Evolutionary conservation across 2,329 filamentous ascomycete genomes (phyloP), one percentile per base, ranked within the genome.

Genomic region (Albifimbria verrucaria): DNA sequence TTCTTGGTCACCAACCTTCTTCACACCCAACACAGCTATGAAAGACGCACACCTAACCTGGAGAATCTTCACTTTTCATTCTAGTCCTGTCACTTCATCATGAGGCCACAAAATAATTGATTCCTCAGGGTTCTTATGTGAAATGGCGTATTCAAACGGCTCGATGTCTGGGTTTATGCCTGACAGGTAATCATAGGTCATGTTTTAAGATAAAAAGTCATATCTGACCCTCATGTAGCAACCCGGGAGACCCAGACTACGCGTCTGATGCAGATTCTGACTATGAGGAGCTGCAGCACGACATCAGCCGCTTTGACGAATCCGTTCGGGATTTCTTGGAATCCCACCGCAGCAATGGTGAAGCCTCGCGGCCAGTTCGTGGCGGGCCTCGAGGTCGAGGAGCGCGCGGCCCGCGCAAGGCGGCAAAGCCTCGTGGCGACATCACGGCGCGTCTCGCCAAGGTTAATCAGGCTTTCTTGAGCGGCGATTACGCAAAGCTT

Each of bases 391-490:
- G 65, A 23, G 65, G 62, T 18, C 62, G 63, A 51, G 63, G 72
- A 24, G 53, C 66, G 45, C 68, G 74, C 15, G 80, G 80, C 7
- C 80, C 79, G 23, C 74, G 81, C 18, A 83, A 85, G 65, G 80
- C 83, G 22, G 85, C 82, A 9, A 87, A 89, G 65, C 87, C 86
- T 17, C 82, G 86, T 44, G 83, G 80, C 41, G 86, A 91, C 59
- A 89, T 92, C 67, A 90, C 87, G 62, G 76, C 81, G 41, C 76
- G 86, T 42, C 77, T 92, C 48, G 79, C 81, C 46, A 77, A 81
- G 62, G 89, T 89, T 3, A 89, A 85, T 54, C 78, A 86, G 55
- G 82, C 85, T 4, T 92, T 86, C 63, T 76, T 90, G 54, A 75
- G 79, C 10, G 76, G 79, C 23, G 77, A 86, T 20, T 85, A 86